Conservation (phyloP, 352 stramenopile species). For the Globisporangium polare region DNA sequence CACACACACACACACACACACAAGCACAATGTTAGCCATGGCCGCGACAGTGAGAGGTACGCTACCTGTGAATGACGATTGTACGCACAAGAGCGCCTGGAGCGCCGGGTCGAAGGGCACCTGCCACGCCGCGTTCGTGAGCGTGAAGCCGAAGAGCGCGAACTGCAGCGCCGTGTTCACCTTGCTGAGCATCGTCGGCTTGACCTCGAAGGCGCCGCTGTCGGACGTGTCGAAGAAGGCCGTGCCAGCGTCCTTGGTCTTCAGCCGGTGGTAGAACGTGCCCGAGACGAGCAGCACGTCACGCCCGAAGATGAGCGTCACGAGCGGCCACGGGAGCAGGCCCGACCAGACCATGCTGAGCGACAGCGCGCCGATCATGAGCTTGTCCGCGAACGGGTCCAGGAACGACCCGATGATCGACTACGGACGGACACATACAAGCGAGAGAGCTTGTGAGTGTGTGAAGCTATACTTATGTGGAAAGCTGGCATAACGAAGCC, state of each 20-base stretch:
- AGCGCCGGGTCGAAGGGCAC: slow-evolving; percentile 55
- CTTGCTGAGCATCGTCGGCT: slow-evolving; percentile 71
- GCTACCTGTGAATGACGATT: neutral
- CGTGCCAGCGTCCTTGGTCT: slow-evolving; percentile 61
- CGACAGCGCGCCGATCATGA: slow-evolving; percentile 72
- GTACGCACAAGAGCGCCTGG: slow-evolving; percentile 60
- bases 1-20: slow-evolving; percentile 5
- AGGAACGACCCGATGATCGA: slow-evolving; percentile 81
- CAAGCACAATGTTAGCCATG: neutral
- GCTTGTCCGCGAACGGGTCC: slow-evolving; percentile 79
- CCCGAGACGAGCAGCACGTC: slow-evolving; percentile 70
- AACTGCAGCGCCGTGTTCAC: slow-evolving; percentile 81
- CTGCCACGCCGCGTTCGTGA: slow-evolving; percentile 74
- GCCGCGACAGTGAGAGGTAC: too few species aligned
- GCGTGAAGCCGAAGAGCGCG: slow-evolving; percentile 59
- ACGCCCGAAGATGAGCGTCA: slow-evolving; percentile 66
- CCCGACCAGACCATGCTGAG: slow-evolving; percentile 70
- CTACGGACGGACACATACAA: slow-evolving; percentile 12
- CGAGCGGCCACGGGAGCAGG: slow-evolving; percentile 57
- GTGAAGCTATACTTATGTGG: neutral
- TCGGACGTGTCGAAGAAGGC: slow-evolving; percentile 82
- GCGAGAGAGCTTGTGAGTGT: neutral
- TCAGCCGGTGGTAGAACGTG: slow-evolving; percentile 73
- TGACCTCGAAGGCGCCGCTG: slow-evolving; percentile 63
- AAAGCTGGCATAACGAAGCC: neutral